Base-by-base conservation (phyloP, 2,329 filamentous ascomycete species). In the Phyllosticta capitalensis region DNA sequence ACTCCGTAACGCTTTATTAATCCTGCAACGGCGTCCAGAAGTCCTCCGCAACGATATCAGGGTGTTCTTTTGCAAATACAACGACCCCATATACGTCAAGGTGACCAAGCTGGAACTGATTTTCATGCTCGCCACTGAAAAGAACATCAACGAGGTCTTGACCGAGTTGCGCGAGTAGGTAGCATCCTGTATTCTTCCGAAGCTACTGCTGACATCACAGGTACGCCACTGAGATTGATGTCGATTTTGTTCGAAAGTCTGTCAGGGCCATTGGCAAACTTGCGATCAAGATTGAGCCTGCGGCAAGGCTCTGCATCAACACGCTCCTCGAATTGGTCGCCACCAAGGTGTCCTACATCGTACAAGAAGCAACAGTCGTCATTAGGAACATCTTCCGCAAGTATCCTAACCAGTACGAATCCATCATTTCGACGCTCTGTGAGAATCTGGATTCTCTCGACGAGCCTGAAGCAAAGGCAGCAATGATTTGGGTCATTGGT, bases 31-130 rank as follows among this genome's bases (percentile, higher is more conserved):
- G 67, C 83, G 92, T 59, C 94, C 94, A 0, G 94, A 97, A 68
- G 92, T 99, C 9, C 76, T 99, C 58, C 85, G 91, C 64, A 97
- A 96, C 74, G 94, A 99, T 73, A 97, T 99, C 63, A 85, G 94
- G 53, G 94, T 99, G 30, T 99, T 99, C 77, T 99, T 99, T 76
- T 99, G 94, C 84, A 99, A 99, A 80, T 99, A 99, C 76, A 99
- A 99, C 72, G 94, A 99, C 70, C 94, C 94, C 0, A 99, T 99
- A 64, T 99, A 97, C 72, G 94, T 99, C 76, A 99, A 99, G 75
- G 94, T 99, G 56, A 99, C 94, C 17, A 99, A 99, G 75, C 81
- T 99, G 55, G 94, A 99, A 75, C 83, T 99, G 66, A 97, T 99
- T 65, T 99, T 99, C 75, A 99, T 97, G 94, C 82, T 99, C 62